Base-by-base conservation (phyloP, 139 green algal genomes). In the Auxenochlorella protothecoides region DNA sequence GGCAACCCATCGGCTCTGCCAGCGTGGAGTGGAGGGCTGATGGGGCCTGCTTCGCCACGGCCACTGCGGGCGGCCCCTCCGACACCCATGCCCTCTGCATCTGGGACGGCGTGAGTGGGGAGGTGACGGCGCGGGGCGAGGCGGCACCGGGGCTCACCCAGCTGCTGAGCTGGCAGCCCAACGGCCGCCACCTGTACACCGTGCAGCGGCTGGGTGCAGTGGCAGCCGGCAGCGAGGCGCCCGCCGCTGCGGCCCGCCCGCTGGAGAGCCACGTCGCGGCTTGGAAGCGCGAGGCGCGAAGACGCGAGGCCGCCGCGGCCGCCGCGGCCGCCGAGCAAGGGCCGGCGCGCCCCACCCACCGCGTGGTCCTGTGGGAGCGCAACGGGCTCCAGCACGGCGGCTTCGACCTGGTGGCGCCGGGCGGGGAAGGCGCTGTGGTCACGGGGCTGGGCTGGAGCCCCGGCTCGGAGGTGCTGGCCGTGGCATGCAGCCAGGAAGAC, bases 321-420 rank as follows among this genome's bases (percentile, higher is more conserved):
- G 60, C 69, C 5, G 63, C 63, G 14, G 74, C 56, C 53, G 59
- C 64, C 14, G 63, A 4, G 61, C 8, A 53, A 6, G 16, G 13
- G 14, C 4, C 55, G 6, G 55, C 4, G 3, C 4, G 5, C 27
- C 12, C 55, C 5, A 53, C 74, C 27, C 60, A 54, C 14, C 66
- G 53, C 72, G 81, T 97, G 53, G 53, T 90, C 60, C 77, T 98
- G 65, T 97, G 85, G 74, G 93, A 98, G 84, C 72, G 81, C 27
- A 97, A 97, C 75, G 93, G 92, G 3, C 80, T 98, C 61, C 75
- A 75, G 64, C 89, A 96, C 72, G 92, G 89, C 44, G 72, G 76
- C 13, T 97, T 98, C 79, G 81, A 84, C 65, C 15, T 96, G 52
- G 79, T 72, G 5, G 54, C 72, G 0, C 55, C 59, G 4, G 68